Percentiles rank a stretch among this genome's conserved stretches.
Conservation (phyloP, 2,329 filamentous ascomycete genomes). For the Hypoxylon sp. region DNA sequence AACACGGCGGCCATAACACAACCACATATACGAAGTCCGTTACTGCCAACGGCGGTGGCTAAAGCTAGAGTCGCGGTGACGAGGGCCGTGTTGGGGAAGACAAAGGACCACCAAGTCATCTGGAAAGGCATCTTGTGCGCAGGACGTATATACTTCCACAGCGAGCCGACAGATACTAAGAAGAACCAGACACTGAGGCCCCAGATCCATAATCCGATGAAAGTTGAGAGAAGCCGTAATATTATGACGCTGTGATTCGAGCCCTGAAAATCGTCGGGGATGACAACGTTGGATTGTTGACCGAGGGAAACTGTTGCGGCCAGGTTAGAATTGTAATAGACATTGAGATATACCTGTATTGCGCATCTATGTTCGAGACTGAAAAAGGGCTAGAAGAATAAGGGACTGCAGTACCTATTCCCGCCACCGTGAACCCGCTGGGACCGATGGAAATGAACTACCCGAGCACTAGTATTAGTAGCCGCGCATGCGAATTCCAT, state of each 20-base stretch:
- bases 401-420: constrained; percentile 54
- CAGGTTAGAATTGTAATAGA: not conserved
- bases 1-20: constrained; percentile 76
- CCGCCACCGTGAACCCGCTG: constrained; percentile 69
- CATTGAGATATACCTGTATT: not conserved
- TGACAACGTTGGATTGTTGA: constrained; percentile 57
- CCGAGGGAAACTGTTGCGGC: constrained; percentile 58
- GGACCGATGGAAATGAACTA: constrained; percentile 86
- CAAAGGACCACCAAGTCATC: constrained; percentile 88
- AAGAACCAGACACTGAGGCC: constrained; percentile 89
- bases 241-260: constrained; percentile 59
- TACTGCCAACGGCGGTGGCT: constrained; percentile 70
- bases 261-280: constrained; percentile 60
- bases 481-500: not conserved
- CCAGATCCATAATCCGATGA: constrained; percentile 84
- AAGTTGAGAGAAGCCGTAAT: constrained; percentile 65
- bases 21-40: constrained; percentile 74
- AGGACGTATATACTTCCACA: constrained; percentile 73
- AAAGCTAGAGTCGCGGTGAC: constrained; percentile 81
- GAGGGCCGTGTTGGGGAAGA: constrained; percentile 84
- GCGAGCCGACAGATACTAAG: constrained; percentile 80
- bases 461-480: constrained; percentile 19
- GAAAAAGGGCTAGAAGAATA: not conserved
- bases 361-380: not conserved
- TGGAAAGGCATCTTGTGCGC: constrained; percentile 77